Conservation (phyloP, 768 basidiomycete genomes). For the Cystofilobasidium capitatum region DNA sequence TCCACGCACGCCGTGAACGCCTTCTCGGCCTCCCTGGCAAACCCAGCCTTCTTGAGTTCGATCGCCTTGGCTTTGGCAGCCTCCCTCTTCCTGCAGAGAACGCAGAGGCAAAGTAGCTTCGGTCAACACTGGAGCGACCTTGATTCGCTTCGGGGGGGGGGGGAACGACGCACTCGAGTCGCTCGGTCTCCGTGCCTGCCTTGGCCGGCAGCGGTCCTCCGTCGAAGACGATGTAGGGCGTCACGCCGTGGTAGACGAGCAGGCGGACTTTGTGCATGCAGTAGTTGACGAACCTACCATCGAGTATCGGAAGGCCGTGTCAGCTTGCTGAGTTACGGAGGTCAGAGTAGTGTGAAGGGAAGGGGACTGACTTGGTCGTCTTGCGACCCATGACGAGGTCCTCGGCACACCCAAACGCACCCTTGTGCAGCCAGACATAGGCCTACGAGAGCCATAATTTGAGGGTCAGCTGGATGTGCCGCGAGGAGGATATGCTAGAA, state of each 20-base stretch:
- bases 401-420: conserved; percentile 78
- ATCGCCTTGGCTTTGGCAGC: conserved; percentile 57
- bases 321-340: not conserved
- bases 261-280: conserved; percentile 85
- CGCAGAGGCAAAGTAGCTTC: not conserved
- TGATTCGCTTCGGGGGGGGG: not conserved
- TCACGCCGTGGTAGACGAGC: conserved; percentile 69
- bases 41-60: conserved; percentile 61
- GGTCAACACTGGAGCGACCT: not conserved
- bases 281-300: conserved; percentile 81
- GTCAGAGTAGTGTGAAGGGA: not conserved
- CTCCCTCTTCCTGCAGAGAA: conserved; percentile 55
- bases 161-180: conserved; percentile 46
- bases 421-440: conserved; percentile 62
- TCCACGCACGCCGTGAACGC: conserved; percentile 84
- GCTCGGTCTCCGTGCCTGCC: conserved; percentile 71
- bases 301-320: not conserved
- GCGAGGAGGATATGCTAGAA: not conserved
- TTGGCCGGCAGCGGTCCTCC: conserved; percentile 94
- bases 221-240: conserved; percentile 89
- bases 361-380: conserved; percentile 62
- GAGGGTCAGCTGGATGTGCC: not conserved
- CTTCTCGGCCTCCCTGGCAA: conserved; percentile 70
- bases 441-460: conserved; percentile 37
- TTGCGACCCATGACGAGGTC: conserved; percentile 75